Conservation (phyloP, 257 asterid genomes). For the Solanum ossicruentum region DNA sequence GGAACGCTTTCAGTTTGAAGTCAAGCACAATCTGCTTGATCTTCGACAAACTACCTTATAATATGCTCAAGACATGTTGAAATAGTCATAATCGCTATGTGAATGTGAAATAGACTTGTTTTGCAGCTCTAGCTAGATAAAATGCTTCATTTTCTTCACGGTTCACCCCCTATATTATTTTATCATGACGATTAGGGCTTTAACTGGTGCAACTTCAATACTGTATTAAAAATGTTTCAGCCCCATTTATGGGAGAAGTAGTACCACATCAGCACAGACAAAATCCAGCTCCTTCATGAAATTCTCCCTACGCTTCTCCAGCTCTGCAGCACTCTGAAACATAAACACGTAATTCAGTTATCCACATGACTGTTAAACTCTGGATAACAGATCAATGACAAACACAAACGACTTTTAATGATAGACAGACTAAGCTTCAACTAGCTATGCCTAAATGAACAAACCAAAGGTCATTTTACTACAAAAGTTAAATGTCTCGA, state of each 20-base stretch:
- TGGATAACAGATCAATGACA: background rate
- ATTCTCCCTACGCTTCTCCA: conserved; percentile 71
- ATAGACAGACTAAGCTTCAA: background rate
- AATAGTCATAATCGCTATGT: background rate
- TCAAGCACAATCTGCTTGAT: background rate
- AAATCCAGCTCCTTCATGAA: conserved; percentile 88
- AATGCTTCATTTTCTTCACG: background rate
- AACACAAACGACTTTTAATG: background rate
- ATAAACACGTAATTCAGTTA: background rate
- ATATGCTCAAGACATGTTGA: background rate
- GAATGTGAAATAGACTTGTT: background rate
- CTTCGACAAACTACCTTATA: background rate
- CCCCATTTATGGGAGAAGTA: background rate
- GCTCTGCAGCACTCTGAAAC: conserved; percentile 82
- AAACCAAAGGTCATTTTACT: background rate
- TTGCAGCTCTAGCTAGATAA: background rate
- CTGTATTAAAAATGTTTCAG: background rate
- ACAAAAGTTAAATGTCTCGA: background rate
- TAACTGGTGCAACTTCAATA: background rate
- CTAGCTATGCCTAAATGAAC: background rate
- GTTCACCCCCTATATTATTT: background rate
- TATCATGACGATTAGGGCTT: background rate
- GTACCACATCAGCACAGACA: conserved; percentile 91
- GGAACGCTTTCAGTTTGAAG: background rate
- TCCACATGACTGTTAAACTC: background rate